Evolutionary conservation across 1,284 basidiomycete species (phyloP).

Genomic region (Inonotus obliquus): DNA sequence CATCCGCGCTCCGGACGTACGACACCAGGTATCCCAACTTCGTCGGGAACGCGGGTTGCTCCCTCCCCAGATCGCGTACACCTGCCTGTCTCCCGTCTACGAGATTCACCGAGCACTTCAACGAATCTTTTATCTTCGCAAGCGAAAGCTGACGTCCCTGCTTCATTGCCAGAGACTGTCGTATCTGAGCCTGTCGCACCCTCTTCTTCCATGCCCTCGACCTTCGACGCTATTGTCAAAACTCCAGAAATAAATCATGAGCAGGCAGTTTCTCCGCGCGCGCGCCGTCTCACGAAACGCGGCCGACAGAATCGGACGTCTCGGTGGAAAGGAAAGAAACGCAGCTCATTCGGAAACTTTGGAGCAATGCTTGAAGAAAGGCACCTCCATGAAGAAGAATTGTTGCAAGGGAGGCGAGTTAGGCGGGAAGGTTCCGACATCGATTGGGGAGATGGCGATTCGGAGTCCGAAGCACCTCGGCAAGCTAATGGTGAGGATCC

Average conservation of each 20-base stretch:
- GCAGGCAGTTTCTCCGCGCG: background rate
- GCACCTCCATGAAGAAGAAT: slow-evolving; percentile 38
- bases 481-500: slow-evolving; percentile 25
- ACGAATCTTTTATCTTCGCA: background rate
- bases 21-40: slow-evolving; percentile 4
- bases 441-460: slow-evolving; percentile 61
- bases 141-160: no score
- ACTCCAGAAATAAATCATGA: slow-evolving; percentile 4
- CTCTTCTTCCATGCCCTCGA: slow-evolving; percentile 2
- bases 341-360: slow-evolving; percentile 41
- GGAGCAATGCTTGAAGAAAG: slow-evolving; percentile 57
- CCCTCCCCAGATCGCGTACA: no score
- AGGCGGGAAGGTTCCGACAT: slow-evolving; percentile 60
- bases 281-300: slow-evolving; percentile 3
- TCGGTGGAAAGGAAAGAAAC: slow-evolving; percentile 28
- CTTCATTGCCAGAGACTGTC: background rate
- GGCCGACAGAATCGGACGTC: slow-evolving; percentile 21
- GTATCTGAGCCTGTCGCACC: background rate
- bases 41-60: background rate
- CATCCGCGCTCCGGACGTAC: slow-evolving; percentile 28
- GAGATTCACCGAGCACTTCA: background rate
- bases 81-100: no score
- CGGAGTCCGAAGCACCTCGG: slow-evolving; percentile 26
- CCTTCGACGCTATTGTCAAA: background rate
- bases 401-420: slow-evolving; percentile 29